A percentile compares a stretch with the other conserved stretches of the same genome.
Conservation (phyloP, 2,329 filamentous ascomycete genomes). For the Paracoccidioides brasiliensis region DNA sequence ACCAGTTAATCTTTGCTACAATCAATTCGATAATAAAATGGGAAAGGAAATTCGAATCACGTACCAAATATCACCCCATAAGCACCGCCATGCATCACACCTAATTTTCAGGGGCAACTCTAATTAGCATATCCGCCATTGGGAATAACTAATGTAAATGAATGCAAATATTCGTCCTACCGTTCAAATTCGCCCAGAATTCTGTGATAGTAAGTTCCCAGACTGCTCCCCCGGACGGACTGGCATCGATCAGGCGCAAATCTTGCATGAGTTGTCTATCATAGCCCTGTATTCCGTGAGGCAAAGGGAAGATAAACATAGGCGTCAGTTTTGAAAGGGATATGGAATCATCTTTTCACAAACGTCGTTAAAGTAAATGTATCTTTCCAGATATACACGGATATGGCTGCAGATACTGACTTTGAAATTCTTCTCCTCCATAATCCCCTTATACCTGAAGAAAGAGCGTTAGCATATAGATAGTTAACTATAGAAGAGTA, state of each 20-base stretch:
- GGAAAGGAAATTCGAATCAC: slow-evolving; percentile 10
- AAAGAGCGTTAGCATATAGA: neutral
- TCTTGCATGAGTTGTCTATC: slow-evolving; percentile 15
- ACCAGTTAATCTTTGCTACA: neutral
- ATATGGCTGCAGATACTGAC: neutral
- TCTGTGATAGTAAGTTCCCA: slow-evolving; percentile 16
- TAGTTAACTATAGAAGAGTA: neutral
- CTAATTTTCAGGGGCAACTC: slow-evolving; percentile 1
- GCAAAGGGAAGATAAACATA: neutral
- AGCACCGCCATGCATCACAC: slow-evolving; percentile 34
- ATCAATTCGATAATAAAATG: neutral
- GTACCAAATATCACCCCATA: slow-evolving; percentile 62
- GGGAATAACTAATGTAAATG: neutral
- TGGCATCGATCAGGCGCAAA: slow-evolving; percentile 15
- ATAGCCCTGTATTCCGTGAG: slow-evolving; percentile 11
- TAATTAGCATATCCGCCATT: neutral
- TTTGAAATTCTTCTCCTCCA: slow-evolving; percentile 9
- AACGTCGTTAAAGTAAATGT: too few species aligned
- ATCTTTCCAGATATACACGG: neutral
- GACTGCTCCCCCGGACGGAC: slow-evolving; percentile 12
- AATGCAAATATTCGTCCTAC: slow-evolving; percentile 2
- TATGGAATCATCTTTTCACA: too few species aligned
- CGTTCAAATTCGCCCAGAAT: slow-evolving; percentile 17
- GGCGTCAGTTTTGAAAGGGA: neutral
- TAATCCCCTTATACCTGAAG: slow-evolving; percentile 8